A percentile compares a stretch with the other conserved stretches of the same genome.
These are phyloP conservation scores for Lophiostoma macrostomum DNA, from an alignment of 495 filamentous ascomycete species.

Conservation along the genomic window DNA sequence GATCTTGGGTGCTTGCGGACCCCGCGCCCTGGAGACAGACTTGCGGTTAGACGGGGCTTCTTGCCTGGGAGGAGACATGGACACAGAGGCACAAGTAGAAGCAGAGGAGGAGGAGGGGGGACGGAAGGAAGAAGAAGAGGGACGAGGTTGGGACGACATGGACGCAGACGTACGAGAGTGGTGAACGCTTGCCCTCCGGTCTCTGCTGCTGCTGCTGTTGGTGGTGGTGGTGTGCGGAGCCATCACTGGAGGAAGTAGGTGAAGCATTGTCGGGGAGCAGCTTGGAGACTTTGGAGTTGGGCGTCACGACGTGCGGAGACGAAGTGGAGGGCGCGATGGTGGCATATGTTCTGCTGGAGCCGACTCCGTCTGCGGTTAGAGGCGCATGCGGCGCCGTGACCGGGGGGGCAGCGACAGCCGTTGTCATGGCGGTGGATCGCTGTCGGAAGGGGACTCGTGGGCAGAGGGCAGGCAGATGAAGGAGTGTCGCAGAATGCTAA, in stretches of 20 bases:
- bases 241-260: constrained; percentile 31
- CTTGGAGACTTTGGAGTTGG: constrained; percentile 30
- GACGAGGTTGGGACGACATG: not conserved
- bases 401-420: constrained; percentile 34
- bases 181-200: constrained; percentile 51
- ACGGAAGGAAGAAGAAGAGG: constrained; percentile 10
- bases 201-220: too few species aligned
- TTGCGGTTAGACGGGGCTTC: constrained; percentile 20
- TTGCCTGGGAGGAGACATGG: constrained; percentile 28
- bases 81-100: constrained; percentile 11
- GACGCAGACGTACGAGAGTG: constrained; percentile 57
- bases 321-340: constrained; percentile 36
- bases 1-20: constrained; percentile 58
- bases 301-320: constrained; percentile 27
- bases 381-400: constrained; percentile 32
- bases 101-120: constrained; percentile 6
- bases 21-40: constrained; percentile 36
- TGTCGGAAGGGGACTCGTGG: not conserved
- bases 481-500: constrained; percentile 12
- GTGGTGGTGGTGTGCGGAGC: constrained; percentile 38
- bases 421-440: constrained; percentile 27
- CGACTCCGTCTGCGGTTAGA: constrained; percentile 10
- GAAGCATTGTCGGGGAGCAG: constrained; percentile 29
- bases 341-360: constrained; percentile 32
- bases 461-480: constrained; percentile 7